Evolutionary conservation across 768 basidiomycete genomes (phyloP), one percentile per base, ranked within the genome.

Genomic region (Saitozyma podzolica): DNA sequence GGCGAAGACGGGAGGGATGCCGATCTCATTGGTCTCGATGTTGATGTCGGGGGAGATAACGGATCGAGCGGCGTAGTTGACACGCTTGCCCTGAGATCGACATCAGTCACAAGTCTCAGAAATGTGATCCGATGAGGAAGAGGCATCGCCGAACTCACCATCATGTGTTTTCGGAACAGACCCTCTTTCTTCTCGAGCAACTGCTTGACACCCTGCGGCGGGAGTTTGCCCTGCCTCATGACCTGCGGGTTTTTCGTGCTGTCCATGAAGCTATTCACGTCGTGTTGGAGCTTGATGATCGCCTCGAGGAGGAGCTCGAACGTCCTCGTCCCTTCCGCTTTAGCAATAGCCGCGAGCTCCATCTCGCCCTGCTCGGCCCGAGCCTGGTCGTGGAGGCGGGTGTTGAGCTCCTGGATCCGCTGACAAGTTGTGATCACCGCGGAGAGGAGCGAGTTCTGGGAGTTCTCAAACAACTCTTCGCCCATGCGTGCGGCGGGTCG

Each of bases 31-130:
- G 40, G 96, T 91, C 80, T 99, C 96, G 68, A 99, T 98, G 80
- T 98, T 98, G 72, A 97, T 90, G 76, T 99, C 96, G 10, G 96
- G 96, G 16, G 96, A 99, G 68, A 99, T 99, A 75, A 99, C 96
- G n/a, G 96, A 99, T 66, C 96, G 93, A 19, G 96, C 96, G 48
- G 96, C 94, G 78, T 95, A 96, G 80, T 99, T 98, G 64, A 99
- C 96, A 74, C 96, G 93, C 83, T 99, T 99, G 9, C 96, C 96
- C 94, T 97, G 61, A 40, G 8, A 50, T 2, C 29, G 29, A 29
- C n/a, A 40, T 62, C 52, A 62, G 51, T 40, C 29, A 47, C 2
- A 2, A 17, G 45, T 47, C 13, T 2, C 45, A 47, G 6, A 17
- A 17, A 29, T 29, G 2, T 29, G 29, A 29, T 2, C 29, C 14